phyloP scores from a whole-genome alignment of 2,329 filamentous ascomycete genomes.

The Paramyrothecium sp. region DNA sequence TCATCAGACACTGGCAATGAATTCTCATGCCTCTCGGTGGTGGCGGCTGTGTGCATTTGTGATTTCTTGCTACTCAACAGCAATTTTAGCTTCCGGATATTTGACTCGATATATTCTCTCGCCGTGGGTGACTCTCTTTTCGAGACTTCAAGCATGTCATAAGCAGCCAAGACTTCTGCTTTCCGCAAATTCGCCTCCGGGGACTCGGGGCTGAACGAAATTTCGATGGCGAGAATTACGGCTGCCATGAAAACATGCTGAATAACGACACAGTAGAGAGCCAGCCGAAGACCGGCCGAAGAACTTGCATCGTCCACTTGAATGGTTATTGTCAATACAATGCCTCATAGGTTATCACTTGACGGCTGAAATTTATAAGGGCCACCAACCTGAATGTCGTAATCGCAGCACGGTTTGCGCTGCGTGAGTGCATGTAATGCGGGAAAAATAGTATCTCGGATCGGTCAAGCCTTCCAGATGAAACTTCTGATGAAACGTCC shows the following conservation, averaged over 20 bases:
- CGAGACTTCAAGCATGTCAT: slow-evolving; percentile 7
- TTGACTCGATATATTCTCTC: slow-evolving; percentile 6
- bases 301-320: background rate
- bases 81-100: slow-evolving; percentile 6
- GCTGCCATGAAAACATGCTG: slow-evolving; percentile 9
- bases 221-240: slow-evolving; percentile 9
- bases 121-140: slow-evolving; percentile 2
- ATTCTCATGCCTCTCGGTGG: no score
- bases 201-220: slow-evolving; percentile 4
- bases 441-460: slow-evolving; percentile 6
- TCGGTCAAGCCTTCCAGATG: slow-evolving; percentile 6
- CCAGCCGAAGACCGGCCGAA: background rate
- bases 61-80: background rate
- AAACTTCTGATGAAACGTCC: slow-evolving; percentile 8
- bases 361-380: no score
- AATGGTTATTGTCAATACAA: background rate
- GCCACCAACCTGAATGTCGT: slow-evolving; percentile 6
- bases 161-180: slow-evolving; percentile 9
- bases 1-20: no score
- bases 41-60: no score
- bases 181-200: slow-evolving; percentile 1
- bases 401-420: slow-evolving; percentile 9
- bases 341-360: slow-evolving; percentile 7
- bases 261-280: background rate
- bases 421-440: slow-evolving; percentile 4